Percentiles rank a stretch among this genome's conserved stretches.
phyloP scores from a whole-genome alignment of 495 filamentous ascomycete species.

The Talaromyces proteolyticus region DNA sequence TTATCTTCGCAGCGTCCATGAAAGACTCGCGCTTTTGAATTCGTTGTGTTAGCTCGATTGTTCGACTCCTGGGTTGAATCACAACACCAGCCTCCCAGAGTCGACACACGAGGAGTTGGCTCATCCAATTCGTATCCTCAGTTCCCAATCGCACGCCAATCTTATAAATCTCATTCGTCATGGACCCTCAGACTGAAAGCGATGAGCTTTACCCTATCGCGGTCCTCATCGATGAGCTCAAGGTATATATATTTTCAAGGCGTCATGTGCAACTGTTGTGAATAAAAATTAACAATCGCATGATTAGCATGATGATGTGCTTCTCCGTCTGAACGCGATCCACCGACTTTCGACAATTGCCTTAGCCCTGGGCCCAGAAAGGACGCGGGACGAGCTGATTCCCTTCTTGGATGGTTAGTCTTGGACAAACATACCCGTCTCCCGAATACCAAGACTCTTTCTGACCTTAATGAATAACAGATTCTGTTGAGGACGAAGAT shows the following conservation, averaged over 20 bases:
- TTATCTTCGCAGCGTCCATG: constrained; percentile 8
- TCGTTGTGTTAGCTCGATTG: constrained; percentile 1
- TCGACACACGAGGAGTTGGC: constrained; percentile 22
- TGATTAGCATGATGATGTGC: constrained; percentile 89
- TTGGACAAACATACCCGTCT: not conserved
- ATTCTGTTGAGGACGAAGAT: constrained; percentile 98
- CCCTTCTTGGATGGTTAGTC: constrained; percentile 92
- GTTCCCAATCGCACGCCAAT: not conserved
- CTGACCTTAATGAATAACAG: constrained; percentile 38
- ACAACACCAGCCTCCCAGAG: constrained; percentile 4
- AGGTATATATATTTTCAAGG: constrained; percentile 56
- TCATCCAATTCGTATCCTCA: constrained; percentile 6
- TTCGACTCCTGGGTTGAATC: constrained; percentile 7
- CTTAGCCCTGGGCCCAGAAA: constrained; percentile 86
- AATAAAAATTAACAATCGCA: not conserved
- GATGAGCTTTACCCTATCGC: constrained; percentile 99
- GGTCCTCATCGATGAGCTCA: constrained; percentile 98
- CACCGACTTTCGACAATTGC: constrained; percentile 97
- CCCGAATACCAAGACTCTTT: not conserved
- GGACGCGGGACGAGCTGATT: constrained; percentile 95
- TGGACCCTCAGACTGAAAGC: constrained; percentile 71
- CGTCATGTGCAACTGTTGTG: not conserved
- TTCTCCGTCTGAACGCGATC: constrained; percentile 95
- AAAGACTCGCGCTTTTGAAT: constrained; percentile 1
- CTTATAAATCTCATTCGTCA: constrained; percentile 30